Evolutionary conservation across 257 asterid species (phyloP).

Genomic region (Voacanga thouarsii): DNA sequence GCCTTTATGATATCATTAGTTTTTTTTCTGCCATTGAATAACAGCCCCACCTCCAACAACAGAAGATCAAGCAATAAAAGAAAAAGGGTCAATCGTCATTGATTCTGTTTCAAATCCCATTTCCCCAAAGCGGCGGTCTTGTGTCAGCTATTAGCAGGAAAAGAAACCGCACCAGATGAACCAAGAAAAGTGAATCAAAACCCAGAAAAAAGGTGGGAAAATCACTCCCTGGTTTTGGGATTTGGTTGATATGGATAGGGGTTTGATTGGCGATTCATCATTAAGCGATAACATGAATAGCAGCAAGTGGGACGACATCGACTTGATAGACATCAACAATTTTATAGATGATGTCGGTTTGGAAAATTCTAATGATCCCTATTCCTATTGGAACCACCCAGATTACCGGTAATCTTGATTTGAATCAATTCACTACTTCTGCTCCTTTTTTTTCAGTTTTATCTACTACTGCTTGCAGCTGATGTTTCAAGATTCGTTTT

Average conservation of each 20-base stretch:
- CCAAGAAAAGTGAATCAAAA: conserved; percentile 9
- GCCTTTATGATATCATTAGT: conserved; percentile 4
- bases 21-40: too few relatives aligned
- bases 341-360: conserved; percentile 21
- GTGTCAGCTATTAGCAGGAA: conserved; percentile 3
- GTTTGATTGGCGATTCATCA: conserved; percentile 1
- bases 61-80: background rate
- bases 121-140: conserved; percentile 1
- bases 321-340: conserved; percentile 21
- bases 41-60: background rate
- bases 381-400: conserved; percentile 18
- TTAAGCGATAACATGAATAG: conserved; percentile 5
- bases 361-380: conserved; percentile 10
- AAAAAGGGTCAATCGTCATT: background rate
- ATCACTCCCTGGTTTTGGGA: background rate
- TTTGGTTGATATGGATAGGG: conserved; percentile 1
- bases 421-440: background rate
- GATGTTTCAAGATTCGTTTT: background rate
- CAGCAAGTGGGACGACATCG: conserved; percentile 22
- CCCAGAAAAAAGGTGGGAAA: background rate
- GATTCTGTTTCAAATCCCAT: background rate
- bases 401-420: conserved; percentile 12
- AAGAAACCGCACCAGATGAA: background rate
- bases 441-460: background rate
- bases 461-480: background rate